These are phyloP conservation scores for Martensiomyces pterosporus DNA, from an alignment of 192 early-diverging fungal species.

Conservation along the genomic window DNA sequence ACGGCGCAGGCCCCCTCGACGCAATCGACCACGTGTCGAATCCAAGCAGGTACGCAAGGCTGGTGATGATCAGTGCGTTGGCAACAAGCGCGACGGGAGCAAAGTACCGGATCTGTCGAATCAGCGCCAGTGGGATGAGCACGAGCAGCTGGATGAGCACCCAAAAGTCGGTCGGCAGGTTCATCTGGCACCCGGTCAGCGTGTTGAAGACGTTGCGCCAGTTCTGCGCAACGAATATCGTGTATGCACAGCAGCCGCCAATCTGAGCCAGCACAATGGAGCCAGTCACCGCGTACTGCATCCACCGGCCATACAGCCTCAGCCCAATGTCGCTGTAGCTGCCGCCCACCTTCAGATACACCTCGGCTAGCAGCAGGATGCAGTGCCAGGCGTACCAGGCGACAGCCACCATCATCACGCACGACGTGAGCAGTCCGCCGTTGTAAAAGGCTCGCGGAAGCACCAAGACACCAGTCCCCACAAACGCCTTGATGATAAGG, in stretches of 20 bases:
- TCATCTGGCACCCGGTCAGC: conserved; percentile 59
- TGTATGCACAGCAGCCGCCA: conserved; percentile 87
- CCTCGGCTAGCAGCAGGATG: conserved; percentile 64
- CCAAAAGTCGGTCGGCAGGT: conserved; percentile 66
- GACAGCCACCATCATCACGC: conserved; percentile 51
- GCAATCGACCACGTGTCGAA: conserved; percentile 57
- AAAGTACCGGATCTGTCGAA: conserved; percentile 89
- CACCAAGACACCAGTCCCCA: conserved; percentile 75
- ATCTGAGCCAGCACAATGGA: conserved; percentile 75
- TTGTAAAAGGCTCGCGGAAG: conserved; percentile 76
- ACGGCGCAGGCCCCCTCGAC: conserved; percentile 53
- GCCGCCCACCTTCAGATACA: conserved; percentile 55
- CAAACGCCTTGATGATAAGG: conserved; percentile 77
- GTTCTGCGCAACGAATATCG: conserved; percentile 88
- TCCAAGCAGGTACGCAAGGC: conserved; percentile 82
- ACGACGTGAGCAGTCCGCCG: conserved; percentile 68
- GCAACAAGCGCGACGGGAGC: conserved; percentile 84
- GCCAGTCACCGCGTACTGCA: conserved; percentile 62
- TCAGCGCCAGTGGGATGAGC: conserved; percentile 80
- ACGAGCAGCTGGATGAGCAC: conserved; percentile 72
- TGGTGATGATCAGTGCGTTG: conserved; percentile 87
- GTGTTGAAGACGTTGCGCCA: conserved; percentile 67
- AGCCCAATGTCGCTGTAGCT: conserved; percentile 71
- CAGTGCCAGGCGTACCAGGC: conserved; percentile 61
- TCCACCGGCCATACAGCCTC: conserved; percentile 58